phyloP scores from a whole-genome alignment of 805 yeast genomes.

The Candida sakaeoensis region DNA sequence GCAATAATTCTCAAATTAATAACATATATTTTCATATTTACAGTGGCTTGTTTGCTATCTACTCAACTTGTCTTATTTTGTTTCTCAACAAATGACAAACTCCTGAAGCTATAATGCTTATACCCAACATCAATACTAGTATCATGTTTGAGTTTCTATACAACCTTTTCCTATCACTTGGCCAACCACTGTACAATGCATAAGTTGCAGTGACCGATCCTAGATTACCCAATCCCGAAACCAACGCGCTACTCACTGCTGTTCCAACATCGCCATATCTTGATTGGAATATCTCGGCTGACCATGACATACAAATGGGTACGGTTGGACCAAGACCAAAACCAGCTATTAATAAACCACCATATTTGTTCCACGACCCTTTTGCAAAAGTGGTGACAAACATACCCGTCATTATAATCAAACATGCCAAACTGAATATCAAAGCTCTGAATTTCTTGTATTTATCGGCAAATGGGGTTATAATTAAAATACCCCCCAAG shows the following conservation, averaged over 20 bases:
- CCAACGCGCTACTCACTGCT: conserved; percentile 79
- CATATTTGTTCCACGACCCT: conserved; percentile 73
- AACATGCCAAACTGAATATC: conserved; percentile 58
- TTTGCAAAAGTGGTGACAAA: conserved; percentile 72
- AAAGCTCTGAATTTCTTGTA: conserved; percentile 55
- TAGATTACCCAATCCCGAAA: conserved; percentile 81
- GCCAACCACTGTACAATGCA: conserved; percentile 86
- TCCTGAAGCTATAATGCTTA: conserved; percentile 51
- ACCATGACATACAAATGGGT: conserved; percentile 82
- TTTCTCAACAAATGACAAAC: conserved; percentile 32
- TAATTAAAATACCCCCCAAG: conserved; percentile 62
- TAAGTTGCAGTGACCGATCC: conserved; percentile 85
- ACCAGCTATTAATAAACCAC: conserved; percentile 77
- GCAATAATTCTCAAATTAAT: no score
- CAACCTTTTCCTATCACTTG: conserved; percentile 60
- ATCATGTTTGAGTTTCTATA: conserved; percentile 79
- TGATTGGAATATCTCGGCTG: conserved; percentile 68
- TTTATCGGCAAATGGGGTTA: conserved; percentile 80
- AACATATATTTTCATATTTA: no score
- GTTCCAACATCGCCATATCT: conserved; percentile 80
- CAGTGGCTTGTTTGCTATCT: no score
- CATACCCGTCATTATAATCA: conserved; percentile 71
- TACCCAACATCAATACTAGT: conserved; percentile 72
- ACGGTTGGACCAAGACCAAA: conserved; percentile 90
- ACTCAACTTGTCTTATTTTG: conserved; percentile 21